Percentiles rank a stretch among this genome's conserved stretches.
Evolutionary conservation across 768 basidiomycete genomes (phyloP).

Genomic region (Lepiota brunneoincarnata): DNA sequence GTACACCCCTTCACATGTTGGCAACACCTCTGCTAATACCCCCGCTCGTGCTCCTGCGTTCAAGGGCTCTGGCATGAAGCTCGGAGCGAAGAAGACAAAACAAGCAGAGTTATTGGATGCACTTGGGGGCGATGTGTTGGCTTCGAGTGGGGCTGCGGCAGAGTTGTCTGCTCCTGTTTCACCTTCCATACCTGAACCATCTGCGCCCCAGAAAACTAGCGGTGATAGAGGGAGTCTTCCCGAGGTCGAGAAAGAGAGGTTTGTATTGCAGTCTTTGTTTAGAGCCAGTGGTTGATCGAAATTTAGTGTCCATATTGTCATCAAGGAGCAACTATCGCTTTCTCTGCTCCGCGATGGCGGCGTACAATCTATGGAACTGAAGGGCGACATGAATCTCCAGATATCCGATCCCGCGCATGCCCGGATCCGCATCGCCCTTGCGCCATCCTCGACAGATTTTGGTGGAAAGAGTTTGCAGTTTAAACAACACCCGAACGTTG

Average conservation of each 20-base stretch:
- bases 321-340: constrained; percentile 81
- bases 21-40: constrained; percentile 40
- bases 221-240: constrained; percentile 63
- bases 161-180: constrained; percentile 51
- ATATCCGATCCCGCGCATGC: constrained; percentile 75
- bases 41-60: constrained; percentile 74
- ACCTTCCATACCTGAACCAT: constrained; percentile 40
- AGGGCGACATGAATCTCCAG: constrained; percentile 91
- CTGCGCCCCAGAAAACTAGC: constrained; percentile 41
- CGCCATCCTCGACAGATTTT: constrained; percentile 52
- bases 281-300: not conserved
- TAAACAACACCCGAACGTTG: constrained; percentile 96
- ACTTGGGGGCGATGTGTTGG: constrained; percentile 72
- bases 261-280: constrained; percentile 11
- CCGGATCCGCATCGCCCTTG: constrained; percentile 68
- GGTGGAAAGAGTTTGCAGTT: constrained; percentile 77
- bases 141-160: constrained; percentile 38
- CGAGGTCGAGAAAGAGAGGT: constrained; percentile 77
- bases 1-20: constrained; percentile 34
- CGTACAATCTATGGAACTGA: constrained; percentile 84
- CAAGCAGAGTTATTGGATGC: constrained; percentile 88
- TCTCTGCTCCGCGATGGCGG: constrained; percentile 90
- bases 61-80: constrained; percentile 95
- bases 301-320: constrained; percentile 76
- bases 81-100: constrained; percentile 89